A percentile compares a stretch with the other conserved stretches of the same genome.
Evolutionary conservation across 2,329 filamentous ascomycete species (phyloP).

Genomic region (Colletotrichum lindemuthianum): DNA sequence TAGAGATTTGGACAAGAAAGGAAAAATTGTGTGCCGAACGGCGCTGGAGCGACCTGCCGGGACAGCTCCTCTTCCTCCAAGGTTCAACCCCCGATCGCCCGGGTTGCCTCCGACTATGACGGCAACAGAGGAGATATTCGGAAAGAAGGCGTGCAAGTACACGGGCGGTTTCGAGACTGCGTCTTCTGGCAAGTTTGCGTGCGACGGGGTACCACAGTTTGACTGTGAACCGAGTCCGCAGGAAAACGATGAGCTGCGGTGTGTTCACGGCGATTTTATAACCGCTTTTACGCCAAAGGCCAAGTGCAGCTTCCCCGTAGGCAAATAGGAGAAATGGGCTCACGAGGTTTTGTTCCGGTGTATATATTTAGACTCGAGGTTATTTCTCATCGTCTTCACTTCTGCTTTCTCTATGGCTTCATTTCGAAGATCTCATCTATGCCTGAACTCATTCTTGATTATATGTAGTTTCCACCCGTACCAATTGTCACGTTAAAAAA

Average conservation of each 20-base stretch:
- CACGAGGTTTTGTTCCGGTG: too few relatives aligned
- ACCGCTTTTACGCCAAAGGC: background rate
- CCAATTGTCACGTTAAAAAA: too few relatives aligned
- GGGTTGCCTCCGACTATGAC: background rate
- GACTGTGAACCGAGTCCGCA: background rate
- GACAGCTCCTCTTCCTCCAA: background rate
- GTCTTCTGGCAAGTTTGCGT: background rate
- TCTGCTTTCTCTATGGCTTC: too few relatives aligned
- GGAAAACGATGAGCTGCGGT: background rate
- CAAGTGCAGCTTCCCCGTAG: background rate
- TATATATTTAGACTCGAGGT: too few relatives aligned
- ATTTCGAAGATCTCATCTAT: too few relatives aligned
- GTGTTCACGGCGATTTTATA: background rate
- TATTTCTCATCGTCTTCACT: too few relatives aligned
- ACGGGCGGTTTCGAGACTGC: background rate
- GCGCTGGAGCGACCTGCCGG: too few relatives aligned
- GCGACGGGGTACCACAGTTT: background rate
- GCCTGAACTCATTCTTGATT: too few relatives aligned
- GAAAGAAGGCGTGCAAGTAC: background rate
- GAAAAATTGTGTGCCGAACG: too few relatives aligned
- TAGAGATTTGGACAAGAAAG: too few relatives aligned
- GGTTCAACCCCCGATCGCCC: background rate
- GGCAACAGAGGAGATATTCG: background rate
- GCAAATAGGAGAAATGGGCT: background rate
- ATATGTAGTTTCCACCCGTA: too few relatives aligned